Base-by-base conservation (phyloP, 148 eudicot genomes). In the Mesembryanthemum crystallinum region DNA sequence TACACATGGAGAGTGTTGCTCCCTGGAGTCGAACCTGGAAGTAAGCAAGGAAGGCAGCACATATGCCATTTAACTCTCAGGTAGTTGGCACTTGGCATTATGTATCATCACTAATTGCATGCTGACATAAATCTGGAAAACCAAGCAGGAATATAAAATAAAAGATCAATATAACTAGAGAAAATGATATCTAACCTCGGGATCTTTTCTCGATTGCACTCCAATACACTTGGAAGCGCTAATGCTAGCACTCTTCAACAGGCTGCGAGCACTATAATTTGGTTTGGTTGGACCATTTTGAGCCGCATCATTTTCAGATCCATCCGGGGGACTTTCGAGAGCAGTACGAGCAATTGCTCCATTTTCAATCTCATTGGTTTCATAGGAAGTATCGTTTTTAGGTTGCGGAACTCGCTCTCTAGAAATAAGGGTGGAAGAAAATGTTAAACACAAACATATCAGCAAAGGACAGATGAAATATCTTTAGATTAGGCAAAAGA, bases 351-450 rank as follows among this genome's bases (percentile, higher is more conserved):
- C 82, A 78, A 79, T 82, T 51, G 77, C 68, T 57, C 70, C 88
- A 67, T 70, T 81, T 55, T 85, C 87, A 45, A 77, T 25, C 15
- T 83, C 86, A 37, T 52, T 71, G 73, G 67, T 81, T 62, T 89
- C 76, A 45, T 82, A 78, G 32, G 72, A 20, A 39, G 73, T 79
- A 15, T 88, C 89, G 37, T 84, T 84, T 81, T 79, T 85, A 62
- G 85, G 84, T 33, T 84, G 89, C 81, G 87, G 87, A 49, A 94
- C 88, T 51, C 96, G 84, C 85, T 94, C 91, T 77, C 97, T 92
- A 21, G 32, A 60, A 76, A 29, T 20, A 42, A 0, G 28, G 55
- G 8, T 64, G 14, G 12, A 58, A 45, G 33, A 62, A 59, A 30
- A 13, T 11, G 11, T 47, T 27, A 20, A 60, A 78, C 13, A 61